Evolutionary conservation across 306 rosid genomes (phyloP).

Genomic region (Lotus japonicus): DNA sequence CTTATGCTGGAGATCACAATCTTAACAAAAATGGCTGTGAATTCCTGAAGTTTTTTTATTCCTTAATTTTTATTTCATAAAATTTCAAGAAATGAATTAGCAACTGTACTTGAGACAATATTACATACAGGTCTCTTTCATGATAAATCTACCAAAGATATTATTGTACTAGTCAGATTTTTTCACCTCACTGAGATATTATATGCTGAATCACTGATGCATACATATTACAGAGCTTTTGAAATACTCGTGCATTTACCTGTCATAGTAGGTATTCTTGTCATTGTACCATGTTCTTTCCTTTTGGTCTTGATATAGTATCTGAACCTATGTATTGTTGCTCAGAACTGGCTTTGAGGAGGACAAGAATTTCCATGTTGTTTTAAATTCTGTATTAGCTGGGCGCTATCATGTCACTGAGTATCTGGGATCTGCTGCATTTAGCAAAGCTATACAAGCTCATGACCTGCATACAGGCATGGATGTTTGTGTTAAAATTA

Average conservation of each 20-base stretch:
- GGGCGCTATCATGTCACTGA: conserved; percentile 99
- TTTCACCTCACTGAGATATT: neutral
- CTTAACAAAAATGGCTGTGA: neutral
- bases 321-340: conserved; percentile 37
- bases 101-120: neutral
- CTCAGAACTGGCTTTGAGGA: conserved; percentile 98
- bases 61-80: neutral
- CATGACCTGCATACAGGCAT: conserved; percentile 96
- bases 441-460: conserved; percentile 98
- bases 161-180: conserved; percentile 3
- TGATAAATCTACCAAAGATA: conserved; percentile 1
- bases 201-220: neutral
- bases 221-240: neutral
- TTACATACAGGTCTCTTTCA: neutral
- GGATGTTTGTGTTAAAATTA: conserved; percentile 97
- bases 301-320: conserved; percentile 17
- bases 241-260: neutral
- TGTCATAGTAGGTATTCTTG: neutral
- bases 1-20: no score
- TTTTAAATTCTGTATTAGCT: conserved; percentile 87
- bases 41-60: neutral
- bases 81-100: conserved; percentile 4
- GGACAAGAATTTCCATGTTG: conserved; percentile 98
- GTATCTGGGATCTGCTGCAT: conserved; percentile 98
- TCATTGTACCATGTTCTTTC: neutral